phyloP scores from a whole-genome alignment of 208 protist species.

The Borovskyia barvae region DNA sequence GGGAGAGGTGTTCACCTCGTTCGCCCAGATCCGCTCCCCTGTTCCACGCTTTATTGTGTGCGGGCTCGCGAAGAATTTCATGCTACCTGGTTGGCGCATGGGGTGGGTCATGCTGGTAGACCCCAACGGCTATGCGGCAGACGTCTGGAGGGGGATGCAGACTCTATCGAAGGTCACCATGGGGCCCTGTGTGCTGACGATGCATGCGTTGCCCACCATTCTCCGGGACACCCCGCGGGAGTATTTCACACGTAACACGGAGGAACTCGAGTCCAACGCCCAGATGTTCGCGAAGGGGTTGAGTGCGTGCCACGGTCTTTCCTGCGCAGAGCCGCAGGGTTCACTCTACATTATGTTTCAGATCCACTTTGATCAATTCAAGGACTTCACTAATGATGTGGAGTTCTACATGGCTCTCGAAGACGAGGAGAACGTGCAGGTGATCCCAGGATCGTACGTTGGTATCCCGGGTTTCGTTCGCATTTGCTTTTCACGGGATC shows the following conservation, averaged over 20 bases:
- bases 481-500: constrained; percentile 71
- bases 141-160: constrained; percentile 50
- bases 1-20: constrained; percentile 66
- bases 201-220: constrained; percentile 71
- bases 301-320: constrained; percentile 33
- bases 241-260: constrained; percentile 42
- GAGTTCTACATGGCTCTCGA: constrained; percentile 81
- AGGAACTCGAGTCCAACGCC: constrained; percentile 50
- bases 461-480: constrained; percentile 65
- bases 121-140: constrained; percentile 30
- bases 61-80: constrained; percentile 90
- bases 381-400: constrained; percentile 68
- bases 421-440: constrained; percentile 86
- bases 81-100: constrained; percentile 94
- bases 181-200: constrained; percentile 81
- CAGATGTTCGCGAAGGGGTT: constrained; percentile 33
- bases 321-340: constrained; percentile 66
- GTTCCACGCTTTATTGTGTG: constrained; percentile 85
- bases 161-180: constrained; percentile 86
- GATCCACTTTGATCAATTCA: constrained; percentile 73
- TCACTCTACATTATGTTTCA: constrained; percentile 92
- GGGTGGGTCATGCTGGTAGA: constrained; percentile 90
- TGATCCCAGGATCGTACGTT: constrained; percentile 89
- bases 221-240: too few relatives aligned
- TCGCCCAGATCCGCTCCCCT: constrained; percentile 75